Evolutionary conservation across 345 rosid genomes (phyloP).

Genomic region (Lepidium africanum): DNA sequence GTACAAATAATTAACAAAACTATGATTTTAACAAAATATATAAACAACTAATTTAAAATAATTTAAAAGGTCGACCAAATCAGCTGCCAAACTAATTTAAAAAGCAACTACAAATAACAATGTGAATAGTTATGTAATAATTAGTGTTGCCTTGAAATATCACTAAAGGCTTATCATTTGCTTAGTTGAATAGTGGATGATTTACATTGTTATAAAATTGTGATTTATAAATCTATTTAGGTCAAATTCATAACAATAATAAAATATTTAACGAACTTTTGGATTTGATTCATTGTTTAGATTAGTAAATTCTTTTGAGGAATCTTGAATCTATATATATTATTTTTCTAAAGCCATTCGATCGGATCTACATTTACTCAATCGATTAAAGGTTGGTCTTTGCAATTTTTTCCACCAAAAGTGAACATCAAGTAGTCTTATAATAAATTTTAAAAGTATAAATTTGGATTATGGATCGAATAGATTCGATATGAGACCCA

Average conservation of each 20-base stretch:
- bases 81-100: conserved; percentile 4
- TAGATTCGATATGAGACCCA: too few species aligned
- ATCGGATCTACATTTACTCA: too few species aligned
- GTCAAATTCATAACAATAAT: neutral
- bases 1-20: too few species aligned
- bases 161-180: neutral
- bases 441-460: too few species aligned
- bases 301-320: neutral
- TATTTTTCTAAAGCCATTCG: too few species aligned
- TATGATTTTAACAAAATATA: too few species aligned
- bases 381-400: too few species aligned
- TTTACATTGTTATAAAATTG: neutral
- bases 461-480: too few species aligned
- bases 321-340: neutral
- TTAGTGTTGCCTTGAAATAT: neutral
- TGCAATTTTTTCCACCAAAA: too few species aligned
- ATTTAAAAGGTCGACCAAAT: conserved; percentile 20
- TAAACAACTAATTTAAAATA: too few species aligned
- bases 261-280: neutral
- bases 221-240: neutral
- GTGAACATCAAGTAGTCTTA: too few species aligned
- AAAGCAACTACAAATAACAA: neutral
- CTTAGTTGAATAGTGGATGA: conserved; percentile 12
- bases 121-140: neutral
- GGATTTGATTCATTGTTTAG: neutral